These are phyloP conservation scores for Malassezia slooffiae DNA, from an alignment of 1,284 basidiomycete species.

Conservation along the genomic window DNA sequence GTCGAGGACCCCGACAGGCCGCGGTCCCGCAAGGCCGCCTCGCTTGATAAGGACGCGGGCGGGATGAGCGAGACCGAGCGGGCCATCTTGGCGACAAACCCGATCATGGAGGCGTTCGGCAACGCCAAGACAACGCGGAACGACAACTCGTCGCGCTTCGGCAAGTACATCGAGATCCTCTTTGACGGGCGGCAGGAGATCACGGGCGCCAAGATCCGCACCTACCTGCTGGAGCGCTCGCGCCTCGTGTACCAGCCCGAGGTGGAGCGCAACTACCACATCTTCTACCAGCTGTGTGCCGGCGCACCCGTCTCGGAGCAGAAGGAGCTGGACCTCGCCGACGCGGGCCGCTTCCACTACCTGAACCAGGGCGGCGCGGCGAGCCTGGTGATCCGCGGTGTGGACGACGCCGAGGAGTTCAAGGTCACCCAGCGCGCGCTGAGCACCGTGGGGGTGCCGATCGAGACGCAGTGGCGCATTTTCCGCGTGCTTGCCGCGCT, in stretches of 20 bases:
- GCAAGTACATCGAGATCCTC: constrained; percentile 98
- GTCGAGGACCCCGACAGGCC: constrained; percentile 68
- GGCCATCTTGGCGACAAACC: constrained; percentile 95
- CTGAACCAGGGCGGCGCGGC: constrained; percentile 87
- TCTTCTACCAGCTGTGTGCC: constrained; percentile 98
- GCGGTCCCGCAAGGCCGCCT: constrained; percentile 25
- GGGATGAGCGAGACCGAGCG: constrained; percentile 84
- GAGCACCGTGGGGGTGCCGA: constrained; percentile 88
- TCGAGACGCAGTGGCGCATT: constrained; percentile 95
- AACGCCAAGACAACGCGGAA: constrained; percentile 99
- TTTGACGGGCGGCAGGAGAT: constrained; percentile 93
- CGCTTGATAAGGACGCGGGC: constrained; percentile 56
- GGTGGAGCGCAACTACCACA: constrained; percentile 90
- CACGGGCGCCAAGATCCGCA: constrained; percentile 91
- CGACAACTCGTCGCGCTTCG: constrained; percentile 97
- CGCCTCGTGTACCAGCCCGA: constrained; percentile 93
- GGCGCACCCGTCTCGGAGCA: constrained; percentile 89
- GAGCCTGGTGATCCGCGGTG: constrained; percentile 67
- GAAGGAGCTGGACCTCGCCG: constrained; percentile 83
- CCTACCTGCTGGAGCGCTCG: constrained; percentile 91
- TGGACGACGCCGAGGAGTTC: constrained; percentile 94
- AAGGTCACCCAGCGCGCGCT: constrained; percentile 82
- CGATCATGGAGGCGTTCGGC: constrained; percentile 96
- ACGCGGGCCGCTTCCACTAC: constrained; percentile 74
- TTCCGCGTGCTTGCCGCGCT: constrained; percentile 87